Base-by-base conservation (phyloP, 73 alveolate genomes). In the Stentor coeruleus region DNA sequence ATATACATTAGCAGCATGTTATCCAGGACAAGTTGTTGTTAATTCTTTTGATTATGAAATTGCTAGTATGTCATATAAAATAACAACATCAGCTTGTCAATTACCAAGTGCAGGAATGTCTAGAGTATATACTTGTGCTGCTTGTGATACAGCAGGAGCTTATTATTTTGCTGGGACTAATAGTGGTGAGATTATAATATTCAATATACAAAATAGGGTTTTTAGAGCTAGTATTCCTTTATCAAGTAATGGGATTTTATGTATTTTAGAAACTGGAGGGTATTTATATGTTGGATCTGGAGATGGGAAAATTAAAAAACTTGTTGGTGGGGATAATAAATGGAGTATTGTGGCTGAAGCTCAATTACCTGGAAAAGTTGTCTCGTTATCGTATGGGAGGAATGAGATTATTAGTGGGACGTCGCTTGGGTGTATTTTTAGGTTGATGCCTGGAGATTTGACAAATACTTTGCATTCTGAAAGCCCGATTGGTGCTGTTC, bases 241-340 rank as follows among this genome's bases (percentile, higher is more conserved):
- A 3, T 86, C 93, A 38, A 91, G 92, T 75, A 93, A 91, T 87
- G 97, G 98, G 38, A 84, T 93, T 3, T 85, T 93, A 74, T 83
- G 90, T 59, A 82, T 93, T 73, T 82, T 85, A 26, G 74, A 86
- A 60, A 72, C 77, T 36, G 93, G 81, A 35, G 97, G 90, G 11
- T 85, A 82, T 55, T 59, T 93, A 11, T 89, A 82, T 38, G 91
- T 87, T 15, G 94, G 96, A 3, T 95, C 97, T 2, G 98, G 98
- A 3, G 98, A 93, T 85, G 98, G 98, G 26, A 93, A 89, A 89
- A 93, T 93, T 3, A 93, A 93, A 83, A 91, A 89, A 82, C 88
- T 93, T 41, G 79, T 76, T 38, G 90, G 89, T 14, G 85, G 82
- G 33, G 92, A 89, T 57, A 89, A 90, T 3, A 85, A 89, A 74